A percentile compares a stretch with the other conserved stretches of the same genome.
Conservation (phyloP, 1,139 yeast genomes). For the Ogataea hybrid region DNA sequence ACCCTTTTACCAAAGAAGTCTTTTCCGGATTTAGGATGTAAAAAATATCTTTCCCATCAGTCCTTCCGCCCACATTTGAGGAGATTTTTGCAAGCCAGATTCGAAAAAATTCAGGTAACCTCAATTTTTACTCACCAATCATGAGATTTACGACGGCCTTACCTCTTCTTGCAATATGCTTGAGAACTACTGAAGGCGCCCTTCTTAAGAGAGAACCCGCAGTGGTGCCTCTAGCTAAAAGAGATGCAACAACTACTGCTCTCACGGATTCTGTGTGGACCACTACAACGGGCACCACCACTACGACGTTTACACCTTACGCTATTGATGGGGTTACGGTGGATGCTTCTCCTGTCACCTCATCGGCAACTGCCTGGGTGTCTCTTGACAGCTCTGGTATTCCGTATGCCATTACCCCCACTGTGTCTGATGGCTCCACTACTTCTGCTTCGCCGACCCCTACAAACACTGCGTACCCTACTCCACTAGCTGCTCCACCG, state of each 20-base stretch:
- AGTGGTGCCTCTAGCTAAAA: neutral
- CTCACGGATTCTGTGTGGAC: neutral
- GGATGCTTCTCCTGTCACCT: constrained; percentile 1
- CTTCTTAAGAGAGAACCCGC: neutral
- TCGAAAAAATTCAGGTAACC: no score
- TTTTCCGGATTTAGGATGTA: no score
- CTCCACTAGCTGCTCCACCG: constrained; percentile 3
- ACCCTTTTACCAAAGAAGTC: no score
- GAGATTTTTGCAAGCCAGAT: no score
- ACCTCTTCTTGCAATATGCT: no score
- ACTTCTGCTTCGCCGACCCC: constrained; percentile 2
- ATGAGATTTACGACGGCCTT: no score
- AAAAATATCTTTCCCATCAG: no score
- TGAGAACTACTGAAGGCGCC: no score
- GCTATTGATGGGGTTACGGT: neutral
- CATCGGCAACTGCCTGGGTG: neutral
- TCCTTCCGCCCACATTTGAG: no score
- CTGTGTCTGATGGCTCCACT: constrained; percentile 1
- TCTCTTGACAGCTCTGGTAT: constrained; percentile 3
- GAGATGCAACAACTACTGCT: neutral
- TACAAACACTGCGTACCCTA: neutral
- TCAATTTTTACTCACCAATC: no score
- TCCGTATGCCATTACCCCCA: constrained; percentile 1
- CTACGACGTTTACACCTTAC: neutral
- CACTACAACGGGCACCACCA: constrained; percentile 1